phyloP scores from a whole-genome alignment of 805 yeast species.

The Kuraishia borneana region DNA sequence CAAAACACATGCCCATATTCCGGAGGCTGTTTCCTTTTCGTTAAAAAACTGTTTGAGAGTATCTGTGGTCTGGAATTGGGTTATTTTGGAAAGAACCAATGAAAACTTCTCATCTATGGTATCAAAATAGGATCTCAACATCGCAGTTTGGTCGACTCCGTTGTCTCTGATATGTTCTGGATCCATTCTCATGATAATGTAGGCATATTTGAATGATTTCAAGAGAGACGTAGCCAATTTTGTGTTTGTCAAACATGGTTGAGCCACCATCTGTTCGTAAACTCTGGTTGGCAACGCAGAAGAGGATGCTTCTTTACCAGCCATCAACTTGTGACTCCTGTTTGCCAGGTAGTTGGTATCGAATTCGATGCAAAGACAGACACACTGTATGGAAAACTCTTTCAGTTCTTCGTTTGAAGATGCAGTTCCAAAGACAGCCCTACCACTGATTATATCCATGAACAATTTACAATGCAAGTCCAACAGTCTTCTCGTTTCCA shows the following conservation, averaged over 20 bases:
- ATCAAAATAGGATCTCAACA: not conserved
- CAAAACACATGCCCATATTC: constrained; percentile 67
- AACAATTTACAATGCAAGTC: not conserved
- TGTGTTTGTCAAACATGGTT: constrained; percentile 1
- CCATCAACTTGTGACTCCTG: not conserved
- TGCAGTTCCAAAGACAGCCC: not conserved
- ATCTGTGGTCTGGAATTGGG: constrained; percentile 11
- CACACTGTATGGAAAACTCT: not conserved
- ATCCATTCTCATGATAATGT: constrained; percentile 3
- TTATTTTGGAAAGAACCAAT: constrained; percentile 11
- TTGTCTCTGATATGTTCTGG: not conserved
- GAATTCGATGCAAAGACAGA: not conserved
- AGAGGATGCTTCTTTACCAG: constrained; percentile 7
- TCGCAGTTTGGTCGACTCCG: not conserved
- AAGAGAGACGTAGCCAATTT: constrained; percentile 4
- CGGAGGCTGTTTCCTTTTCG: constrained; percentile 34
- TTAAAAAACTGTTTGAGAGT: constrained; percentile 23
- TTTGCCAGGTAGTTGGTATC: constrained; percentile 1
- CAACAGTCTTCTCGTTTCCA: constrained; percentile 1
- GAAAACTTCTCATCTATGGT: constrained; percentile 6
- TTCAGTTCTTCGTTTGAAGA: not conserved
- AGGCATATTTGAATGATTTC: constrained; percentile 1
- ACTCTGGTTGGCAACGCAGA: not conserved
- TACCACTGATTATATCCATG: not conserved
- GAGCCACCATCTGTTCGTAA: constrained; percentile 3